A percentile compares a stretch with the other conserved stretches of the same genome.
These are phyloP conservation scores for Carpinus fangiana DNA, from an alignment of 306 rosid species.

Conservation along the genomic window DNA sequence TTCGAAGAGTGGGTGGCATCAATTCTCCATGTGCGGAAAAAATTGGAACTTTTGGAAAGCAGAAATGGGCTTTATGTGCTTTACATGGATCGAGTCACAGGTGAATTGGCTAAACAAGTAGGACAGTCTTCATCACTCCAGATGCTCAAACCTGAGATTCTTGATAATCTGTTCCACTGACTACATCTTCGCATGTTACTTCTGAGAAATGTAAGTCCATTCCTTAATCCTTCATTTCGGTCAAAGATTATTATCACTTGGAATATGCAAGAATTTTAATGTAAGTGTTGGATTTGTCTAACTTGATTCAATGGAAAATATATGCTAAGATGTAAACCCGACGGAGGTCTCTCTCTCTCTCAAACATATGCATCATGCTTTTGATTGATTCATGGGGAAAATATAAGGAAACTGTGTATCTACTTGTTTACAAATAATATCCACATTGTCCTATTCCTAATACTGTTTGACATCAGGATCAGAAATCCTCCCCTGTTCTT, in stretches of 20 bases:
- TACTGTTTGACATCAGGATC: background rate
- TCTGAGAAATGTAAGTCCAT: conserved; percentile 10
- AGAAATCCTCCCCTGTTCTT: background rate
- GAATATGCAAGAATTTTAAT: background rate
- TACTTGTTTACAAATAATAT: background rate
- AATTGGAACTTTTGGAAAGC: conserved; percentile 75
- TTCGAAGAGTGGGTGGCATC: conserved; percentile 83
- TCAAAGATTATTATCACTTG: background rate
- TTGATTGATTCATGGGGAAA: background rate
- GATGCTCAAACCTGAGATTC: conserved; percentile 56
- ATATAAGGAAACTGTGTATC: background rate
- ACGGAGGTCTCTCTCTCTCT: background rate
- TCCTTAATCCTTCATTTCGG: background rate
- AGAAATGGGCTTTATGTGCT: conserved; percentile 78
- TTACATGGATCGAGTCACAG: conserved; percentile 80
- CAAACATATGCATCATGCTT: background rate
- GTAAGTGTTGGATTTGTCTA: background rate
- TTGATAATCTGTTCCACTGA: conserved; percentile 52
- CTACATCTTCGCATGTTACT: background rate
- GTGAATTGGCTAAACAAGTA: conserved; percentile 64
- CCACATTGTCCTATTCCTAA: background rate
- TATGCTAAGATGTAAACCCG: background rate
- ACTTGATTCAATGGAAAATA: background rate
- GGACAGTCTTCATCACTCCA: conserved; percentile 45
- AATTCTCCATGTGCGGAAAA: conserved; percentile 66